Percentiles rank a stretch among this genome's conserved stretches.
Conservation (phyloP, 2,329 filamentous ascomycete genomes). For the Phoma herbarum region DNA sequence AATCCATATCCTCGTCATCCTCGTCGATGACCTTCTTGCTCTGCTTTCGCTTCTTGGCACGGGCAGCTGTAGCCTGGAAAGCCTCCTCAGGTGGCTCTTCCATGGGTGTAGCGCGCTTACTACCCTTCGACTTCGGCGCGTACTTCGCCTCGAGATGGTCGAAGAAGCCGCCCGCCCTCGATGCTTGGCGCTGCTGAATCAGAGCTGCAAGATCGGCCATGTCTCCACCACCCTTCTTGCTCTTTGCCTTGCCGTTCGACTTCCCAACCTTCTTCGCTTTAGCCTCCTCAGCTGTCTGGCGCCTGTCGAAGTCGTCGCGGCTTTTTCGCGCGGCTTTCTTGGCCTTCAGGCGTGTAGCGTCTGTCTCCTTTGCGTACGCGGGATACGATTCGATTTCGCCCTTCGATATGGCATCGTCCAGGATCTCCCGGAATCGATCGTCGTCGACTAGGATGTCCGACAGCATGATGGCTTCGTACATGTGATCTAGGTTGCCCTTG, state of each 20-base stretch:
- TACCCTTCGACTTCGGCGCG: slow-evolving; percentile 52
- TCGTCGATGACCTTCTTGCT: slow-evolving; percentile 29
- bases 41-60: slow-evolving; percentile 41
- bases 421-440: slow-evolving; percentile 79
- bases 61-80: slow-evolving; percentile 53
- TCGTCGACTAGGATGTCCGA: slow-evolving; percentile 87
- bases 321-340: slow-evolving; percentile 49
- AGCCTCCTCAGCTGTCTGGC: slow-evolving; percentile 59
- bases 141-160: slow-evolving; percentile 48
- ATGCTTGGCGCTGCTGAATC: slow-evolving; percentile 49
- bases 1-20: slow-evolving; percentile 31
- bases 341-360: slow-evolving; percentile 39
- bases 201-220: slow-evolving; percentile 50
- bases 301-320: slow-evolving; percentile 60
- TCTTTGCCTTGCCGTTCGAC: slow-evolving; percentile 36
- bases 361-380: slow-evolving; percentile 74
- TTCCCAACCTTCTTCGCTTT: slow-evolving; percentile 69
- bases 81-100: slow-evolving; percentile 71
- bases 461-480: slow-evolving; percentile 88
- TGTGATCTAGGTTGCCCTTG: slow-evolving; percentile 76
- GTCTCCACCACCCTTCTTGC: slow-evolving; percentile 43
- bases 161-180: slow-evolving; percentile 48
- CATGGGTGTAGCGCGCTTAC: slow-evolving; percentile 54
- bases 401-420: slow-evolving; percentile 78
- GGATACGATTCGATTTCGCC: slow-evolving; percentile 72